Conservation (phyloP, 495 filamentous ascomycete genomes). For the Penicillium longicatenatum region DNA sequence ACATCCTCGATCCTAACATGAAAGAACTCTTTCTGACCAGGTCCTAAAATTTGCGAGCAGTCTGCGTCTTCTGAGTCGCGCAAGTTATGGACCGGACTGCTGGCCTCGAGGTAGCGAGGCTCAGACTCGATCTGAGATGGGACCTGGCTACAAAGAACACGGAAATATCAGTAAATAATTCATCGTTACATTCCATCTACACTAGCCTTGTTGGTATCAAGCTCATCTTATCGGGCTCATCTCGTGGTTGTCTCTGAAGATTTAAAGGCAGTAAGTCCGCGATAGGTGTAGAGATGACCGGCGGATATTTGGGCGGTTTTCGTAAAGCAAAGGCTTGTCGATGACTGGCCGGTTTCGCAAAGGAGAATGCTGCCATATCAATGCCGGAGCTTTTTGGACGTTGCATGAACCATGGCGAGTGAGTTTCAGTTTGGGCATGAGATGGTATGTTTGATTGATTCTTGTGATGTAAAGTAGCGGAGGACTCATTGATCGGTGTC, state of each 20-base stretch:
- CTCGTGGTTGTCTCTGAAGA: background rate
- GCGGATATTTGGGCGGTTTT: conserved; percentile 7
- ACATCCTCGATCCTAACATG: background rate
- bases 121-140: background rate
- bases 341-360: conserved; percentile 32
- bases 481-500: background rate
- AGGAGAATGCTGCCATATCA: conserved; percentile 39
- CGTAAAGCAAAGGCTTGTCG: conserved; percentile 29
- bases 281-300: background rate
- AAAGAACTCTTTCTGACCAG: background rate
- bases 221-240: background rate
- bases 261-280: background rate
- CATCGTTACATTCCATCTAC: background rate
- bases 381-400: conserved; percentile 33
- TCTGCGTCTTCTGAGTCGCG: background rate
- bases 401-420: conserved; percentile 29
- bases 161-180: background rate
- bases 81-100: background rate
- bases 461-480: background rate
- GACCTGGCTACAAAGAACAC: background rate
- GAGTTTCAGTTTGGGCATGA: background rate
- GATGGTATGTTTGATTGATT: background rate
- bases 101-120: background rate
- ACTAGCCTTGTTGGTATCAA: background rate
- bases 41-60: background rate